Conservation (phyloP, 2,329 filamentous ascomycete genomes). For the Cryphonectria naterciae region DNA sequence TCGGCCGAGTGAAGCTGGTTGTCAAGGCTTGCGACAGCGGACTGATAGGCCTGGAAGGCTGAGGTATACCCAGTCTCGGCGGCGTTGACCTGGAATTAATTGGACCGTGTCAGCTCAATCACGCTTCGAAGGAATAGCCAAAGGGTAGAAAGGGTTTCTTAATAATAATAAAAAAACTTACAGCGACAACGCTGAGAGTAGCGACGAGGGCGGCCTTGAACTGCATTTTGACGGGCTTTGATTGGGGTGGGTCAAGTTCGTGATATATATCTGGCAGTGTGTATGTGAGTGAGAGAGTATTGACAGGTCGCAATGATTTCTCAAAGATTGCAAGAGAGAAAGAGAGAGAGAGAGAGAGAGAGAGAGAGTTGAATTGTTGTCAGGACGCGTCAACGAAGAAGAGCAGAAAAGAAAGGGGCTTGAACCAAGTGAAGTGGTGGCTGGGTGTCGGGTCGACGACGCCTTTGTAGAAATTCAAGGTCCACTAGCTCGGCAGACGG, state of each 20-base stretch:
- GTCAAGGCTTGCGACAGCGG: constrained; percentile 6
- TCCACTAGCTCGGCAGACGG: constrained; percentile 6
- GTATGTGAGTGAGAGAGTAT: neutral
- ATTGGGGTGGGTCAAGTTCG: neutral
- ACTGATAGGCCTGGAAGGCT: constrained; percentile 7
- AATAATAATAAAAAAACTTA: neutral
- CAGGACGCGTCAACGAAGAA: constrained; percentile 1
- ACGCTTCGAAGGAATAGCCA: neutral
- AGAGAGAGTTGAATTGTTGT: neutral
- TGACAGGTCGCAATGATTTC: neutral
- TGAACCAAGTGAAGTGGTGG: neutral
- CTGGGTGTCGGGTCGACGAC: neutral
- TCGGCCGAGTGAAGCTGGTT: constrained; percentile 2
- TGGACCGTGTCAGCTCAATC: neutral
- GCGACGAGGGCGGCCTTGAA: constrained; percentile 22
- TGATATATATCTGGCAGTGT: neutral
- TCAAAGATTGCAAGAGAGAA: neutral
- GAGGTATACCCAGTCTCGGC: constrained; percentile 4
- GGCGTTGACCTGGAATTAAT: neutral
- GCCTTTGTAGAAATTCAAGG: constrained; percentile 15
- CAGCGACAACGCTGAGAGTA: constrained; percentile 18
- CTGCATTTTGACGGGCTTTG: constrained; percentile 23
- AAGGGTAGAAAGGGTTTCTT: no score
- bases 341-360: neutral
- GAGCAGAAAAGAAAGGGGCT: neutral